Evolutionary conservation across 257 asterid genomes (phyloP).

Genomic region (Jaltomata sinuosa): DNA sequence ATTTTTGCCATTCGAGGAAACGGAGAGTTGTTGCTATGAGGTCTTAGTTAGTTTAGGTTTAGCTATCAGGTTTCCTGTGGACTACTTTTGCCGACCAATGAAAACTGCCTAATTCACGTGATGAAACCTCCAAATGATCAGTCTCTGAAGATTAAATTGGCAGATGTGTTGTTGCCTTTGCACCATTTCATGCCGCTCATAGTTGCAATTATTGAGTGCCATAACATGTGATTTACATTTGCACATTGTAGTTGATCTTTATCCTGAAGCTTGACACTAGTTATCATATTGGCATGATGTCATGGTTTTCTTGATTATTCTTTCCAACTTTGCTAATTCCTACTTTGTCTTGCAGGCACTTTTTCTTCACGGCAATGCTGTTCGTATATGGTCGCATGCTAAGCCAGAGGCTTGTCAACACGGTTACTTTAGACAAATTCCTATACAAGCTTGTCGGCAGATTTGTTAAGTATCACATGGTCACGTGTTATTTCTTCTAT

Average conservation of each 20-base stretch:
- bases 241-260: neutral
- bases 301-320: neutral
- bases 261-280: neutral
- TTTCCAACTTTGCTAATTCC: neutral
- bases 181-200: neutral
- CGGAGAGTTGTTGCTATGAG: neutral
- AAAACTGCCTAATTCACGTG: neutral
- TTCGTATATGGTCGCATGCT: slow-evolving; percentile 81
- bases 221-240: neutral
- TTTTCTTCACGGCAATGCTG: slow-evolving; percentile 83
- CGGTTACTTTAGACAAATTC: slow-evolving; percentile 62
- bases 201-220: neutral
- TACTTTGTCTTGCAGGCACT: slow-evolving; percentile 53
- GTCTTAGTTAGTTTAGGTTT: neutral
- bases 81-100: neutral
- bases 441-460: slow-evolving; percentile 60
- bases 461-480: slow-evolving; percentile 85
- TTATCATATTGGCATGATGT: neutral
- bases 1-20: neutral
- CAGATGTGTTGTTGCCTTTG: neutral
- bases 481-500: slow-evolving; percentile 77
- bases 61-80: neutral
- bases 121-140: neutral
- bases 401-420: slow-evolving; percentile 78
- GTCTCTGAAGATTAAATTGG: neutral